Conservation (phyloP, 306 rosid species). For the Acacia acuminata region DNA sequence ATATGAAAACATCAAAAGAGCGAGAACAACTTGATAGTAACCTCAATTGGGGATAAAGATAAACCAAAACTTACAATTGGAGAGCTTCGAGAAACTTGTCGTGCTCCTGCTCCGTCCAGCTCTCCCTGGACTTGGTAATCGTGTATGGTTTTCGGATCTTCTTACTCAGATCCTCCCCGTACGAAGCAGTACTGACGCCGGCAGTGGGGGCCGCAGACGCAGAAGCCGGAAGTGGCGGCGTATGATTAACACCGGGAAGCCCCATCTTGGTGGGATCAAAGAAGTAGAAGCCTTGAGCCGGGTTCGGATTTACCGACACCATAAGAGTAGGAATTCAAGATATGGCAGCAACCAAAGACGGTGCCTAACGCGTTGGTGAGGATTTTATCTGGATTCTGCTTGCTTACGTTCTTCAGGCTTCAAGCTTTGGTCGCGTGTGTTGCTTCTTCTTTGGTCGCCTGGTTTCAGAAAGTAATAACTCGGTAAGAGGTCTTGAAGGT, state of each 20-base stretch:
- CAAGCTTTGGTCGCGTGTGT: background rate
- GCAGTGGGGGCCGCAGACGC: conserved; percentile 3
- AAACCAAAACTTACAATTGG: conserved; percentile 63
- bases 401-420: background rate
- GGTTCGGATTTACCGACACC: conserved; percentile 74
- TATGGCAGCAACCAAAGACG: background rate
- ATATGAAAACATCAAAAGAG: background rate
- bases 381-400: background rate
- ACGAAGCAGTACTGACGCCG: conserved; percentile 10
- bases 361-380: background rate
- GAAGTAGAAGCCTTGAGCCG: conserved; percentile 61
- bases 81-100: conserved; percentile 99
- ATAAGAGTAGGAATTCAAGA: conserved; percentile 24
- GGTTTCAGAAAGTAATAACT: background rate
- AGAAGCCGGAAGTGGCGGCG: conserved; percentile 34
- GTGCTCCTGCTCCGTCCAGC: conserved; percentile 97
- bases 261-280: conserved; percentile 62
- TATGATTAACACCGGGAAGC: conserved; percentile 47
- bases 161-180: conserved; percentile 60
- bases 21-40: background rate
- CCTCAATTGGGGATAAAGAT: background rate
- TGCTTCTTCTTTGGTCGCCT: background rate
- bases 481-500: background rate
- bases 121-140: conserved; percentile 90
- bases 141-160: conserved; percentile 91